phyloP scores from a whole-genome alignment of 2,329 filamentous ascomycete species.

The Colletotrichum sp. region DNA sequence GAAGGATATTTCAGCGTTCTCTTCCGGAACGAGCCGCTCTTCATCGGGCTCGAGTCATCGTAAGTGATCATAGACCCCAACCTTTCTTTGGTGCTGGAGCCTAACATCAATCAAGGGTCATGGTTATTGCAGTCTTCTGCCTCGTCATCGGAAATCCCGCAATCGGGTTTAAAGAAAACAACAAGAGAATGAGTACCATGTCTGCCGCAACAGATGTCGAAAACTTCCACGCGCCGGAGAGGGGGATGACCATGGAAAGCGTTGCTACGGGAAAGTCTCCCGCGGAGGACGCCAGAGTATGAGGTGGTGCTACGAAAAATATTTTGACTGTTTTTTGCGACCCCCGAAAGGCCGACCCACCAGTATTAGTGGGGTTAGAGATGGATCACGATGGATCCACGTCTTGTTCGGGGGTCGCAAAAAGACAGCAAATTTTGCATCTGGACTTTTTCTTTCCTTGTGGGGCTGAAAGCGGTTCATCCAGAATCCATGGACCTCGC shows the following conservation, averaged over 20 bases:
- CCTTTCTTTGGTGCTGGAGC: too few relatives aligned
- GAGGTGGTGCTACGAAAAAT: neutral
- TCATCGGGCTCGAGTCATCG: conserved; percentile 48
- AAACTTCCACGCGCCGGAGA: neutral
- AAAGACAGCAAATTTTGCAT: neutral
- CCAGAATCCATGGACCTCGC: neutral
- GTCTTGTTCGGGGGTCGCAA: neutral
- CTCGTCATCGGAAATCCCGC: conserved; percentile 12
- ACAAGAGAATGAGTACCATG: neutral
- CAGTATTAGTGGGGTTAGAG: neutral
- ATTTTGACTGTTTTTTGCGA: neutral
- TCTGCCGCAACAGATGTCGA: neutral
- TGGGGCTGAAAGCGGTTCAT: neutral
- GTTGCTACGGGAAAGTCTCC: neutral
- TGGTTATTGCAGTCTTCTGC: conserved; percentile 8
- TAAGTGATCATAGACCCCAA: neutral
- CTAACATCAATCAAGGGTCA: neutral
- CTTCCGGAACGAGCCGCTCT: conserved; percentile 47
- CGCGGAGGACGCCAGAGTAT: neutral
- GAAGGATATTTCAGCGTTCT: conserved; percentile 58
- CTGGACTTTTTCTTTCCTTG: neutral
- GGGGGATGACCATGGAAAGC: neutral
- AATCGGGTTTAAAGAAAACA: neutral
- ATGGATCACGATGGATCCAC: neutral
- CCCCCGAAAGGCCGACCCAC: neutral